phyloP scores from a whole-genome alignment of 495 filamentous ascomycete genomes.

The Xylaria acuta region DNA sequence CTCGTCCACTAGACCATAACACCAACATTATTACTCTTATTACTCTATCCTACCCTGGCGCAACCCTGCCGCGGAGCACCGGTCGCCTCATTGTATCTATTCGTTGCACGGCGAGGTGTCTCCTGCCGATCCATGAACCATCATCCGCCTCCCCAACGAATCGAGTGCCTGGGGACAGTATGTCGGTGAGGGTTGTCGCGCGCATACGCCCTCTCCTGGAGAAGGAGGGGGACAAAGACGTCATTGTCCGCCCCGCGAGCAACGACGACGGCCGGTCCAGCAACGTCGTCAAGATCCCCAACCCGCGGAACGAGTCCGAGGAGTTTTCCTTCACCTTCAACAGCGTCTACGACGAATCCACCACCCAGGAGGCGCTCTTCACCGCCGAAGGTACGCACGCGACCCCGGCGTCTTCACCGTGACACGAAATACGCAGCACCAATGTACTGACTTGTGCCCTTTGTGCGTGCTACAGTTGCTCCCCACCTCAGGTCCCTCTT shows the following conservation, averaged over 20 bases:
- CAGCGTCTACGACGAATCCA: constrained; percentile 81
- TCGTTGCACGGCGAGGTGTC: not conserved
- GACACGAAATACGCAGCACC: not conserved
- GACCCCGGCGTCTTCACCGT: constrained; percentile 5
- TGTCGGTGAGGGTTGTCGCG: constrained; percentile 85
- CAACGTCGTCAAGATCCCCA: constrained; percentile 87
- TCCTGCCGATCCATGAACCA: not conserved
- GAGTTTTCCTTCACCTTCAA: constrained; percentile 96
- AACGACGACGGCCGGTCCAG: constrained; percentile 61
- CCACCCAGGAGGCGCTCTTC: constrained; percentile 85
- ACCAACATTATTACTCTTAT: constrained; percentile 14
- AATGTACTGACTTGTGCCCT: not conserved
- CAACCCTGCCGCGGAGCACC: not conserved
- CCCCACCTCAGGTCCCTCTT: constrained; percentile 86
- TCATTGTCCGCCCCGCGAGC: constrained; percentile 73
- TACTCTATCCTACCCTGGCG: not conserved
- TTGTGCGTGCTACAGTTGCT: constrained; percentile 45
- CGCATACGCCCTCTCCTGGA: constrained; percentile 86
- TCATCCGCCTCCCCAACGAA: not conserved
- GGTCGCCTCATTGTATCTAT: constrained; percentile 15
- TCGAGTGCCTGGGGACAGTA: constrained; percentile 32
- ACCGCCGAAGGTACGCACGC: constrained; percentile 75
- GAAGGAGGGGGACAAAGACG: constrained; percentile 80
- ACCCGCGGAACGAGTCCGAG: constrained; percentile 89
- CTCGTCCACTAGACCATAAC: constrained; percentile 8